Percentiles rank a stretch among this genome's conserved stretches.
Conservation (phyloP, 1,139 yeast genomes). For the Blastobotrys arbuscula region DNA sequence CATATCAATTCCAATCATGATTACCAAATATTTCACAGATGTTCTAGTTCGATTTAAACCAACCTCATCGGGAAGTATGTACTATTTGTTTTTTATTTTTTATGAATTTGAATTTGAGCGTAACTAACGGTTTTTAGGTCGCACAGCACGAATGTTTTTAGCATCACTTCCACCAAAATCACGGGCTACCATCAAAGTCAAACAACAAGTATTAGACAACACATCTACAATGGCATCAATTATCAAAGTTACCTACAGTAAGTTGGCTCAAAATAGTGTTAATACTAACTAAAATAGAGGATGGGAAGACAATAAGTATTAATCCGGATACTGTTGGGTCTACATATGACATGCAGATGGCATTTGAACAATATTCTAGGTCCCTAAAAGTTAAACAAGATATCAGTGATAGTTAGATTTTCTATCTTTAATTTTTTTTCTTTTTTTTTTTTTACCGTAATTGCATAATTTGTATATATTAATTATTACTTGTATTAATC, state of each 20-base stretch:
- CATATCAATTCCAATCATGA: too few relatives aligned
- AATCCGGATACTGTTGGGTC: slow-evolving; percentile 51
- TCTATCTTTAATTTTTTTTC: neutral
- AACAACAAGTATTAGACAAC: slow-evolving; percentile 28
- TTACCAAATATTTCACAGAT: slow-evolving; percentile 76
- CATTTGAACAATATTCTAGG: slow-evolving; percentile 52
- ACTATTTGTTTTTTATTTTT: too few relatives aligned
- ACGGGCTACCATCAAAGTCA: slow-evolving; percentile 28
- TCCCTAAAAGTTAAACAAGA: slow-evolving; percentile 48
- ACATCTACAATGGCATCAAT: slow-evolving; percentile 47
- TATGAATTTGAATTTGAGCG: neutral
- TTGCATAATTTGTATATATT: neutral
- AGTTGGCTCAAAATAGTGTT: slow-evolving; percentile 18
- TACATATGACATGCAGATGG: slow-evolving; percentile 33
- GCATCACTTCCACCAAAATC: slow-evolving; percentile 65
- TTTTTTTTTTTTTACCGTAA: neutral
- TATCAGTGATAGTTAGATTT: slow-evolving; percentile 18
- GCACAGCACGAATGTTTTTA: slow-evolving; percentile 73
- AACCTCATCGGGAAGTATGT: slow-evolving; percentile 55
- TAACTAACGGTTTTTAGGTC: slow-evolving; percentile 40
- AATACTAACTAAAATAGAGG: slow-evolving; percentile 39
- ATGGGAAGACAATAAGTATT: slow-evolving; percentile 62
- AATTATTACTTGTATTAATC: neutral
- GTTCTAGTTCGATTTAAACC: slow-evolving; percentile 80
- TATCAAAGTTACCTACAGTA: slow-evolving; percentile 66